A percentile compares a stretch with the other conserved stretches of the same genome.
phyloP scores from a whole-genome alignment of 2,329 filamentous ascomycete genomes.

The Passalora sequoiae region DNA sequence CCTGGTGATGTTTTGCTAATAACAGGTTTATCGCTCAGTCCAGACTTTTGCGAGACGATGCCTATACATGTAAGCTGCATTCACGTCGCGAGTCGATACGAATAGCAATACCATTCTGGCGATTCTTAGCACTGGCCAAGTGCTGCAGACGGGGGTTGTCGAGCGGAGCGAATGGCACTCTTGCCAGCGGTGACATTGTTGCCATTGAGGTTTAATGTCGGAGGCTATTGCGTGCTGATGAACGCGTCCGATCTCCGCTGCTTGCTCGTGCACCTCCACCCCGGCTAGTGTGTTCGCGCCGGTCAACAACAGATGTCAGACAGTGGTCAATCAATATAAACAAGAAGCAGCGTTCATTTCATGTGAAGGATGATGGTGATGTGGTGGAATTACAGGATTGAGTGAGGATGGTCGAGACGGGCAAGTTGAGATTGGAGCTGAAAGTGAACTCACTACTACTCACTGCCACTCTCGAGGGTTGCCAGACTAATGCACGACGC shows the following conservation, averaged over 20 bases:
- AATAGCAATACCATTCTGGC: constrained; percentile 57
- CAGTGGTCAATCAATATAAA: not conserved
- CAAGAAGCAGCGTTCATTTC: not conserved
- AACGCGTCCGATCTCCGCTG: constrained; percentile 4
- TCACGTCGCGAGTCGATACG: not conserved
- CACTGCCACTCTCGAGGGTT: constrained; percentile 3
- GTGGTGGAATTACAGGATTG: not conserved
- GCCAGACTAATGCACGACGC: constrained; percentile 8
- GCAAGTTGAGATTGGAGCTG: constrained; percentile 6
- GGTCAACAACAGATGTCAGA: not conserved
- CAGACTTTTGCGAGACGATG: constrained; percentile 20
- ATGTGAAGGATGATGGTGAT: not conserved
- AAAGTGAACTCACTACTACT: constrained; percentile 9
- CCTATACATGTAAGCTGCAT: constrained; percentile 13
- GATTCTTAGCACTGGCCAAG: constrained; percentile 70
- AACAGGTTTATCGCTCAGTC: constrained; percentile 26
- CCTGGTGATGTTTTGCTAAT: constrained; percentile 17
- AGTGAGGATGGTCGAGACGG: not conserved
- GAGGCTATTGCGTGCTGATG: no score
- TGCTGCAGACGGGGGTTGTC: constrained; percentile 64
- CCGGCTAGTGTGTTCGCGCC: constrained; percentile 7
- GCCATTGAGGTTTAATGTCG: constrained; percentile 26
- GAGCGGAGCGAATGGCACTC: constrained; percentile 72
- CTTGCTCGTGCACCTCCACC: constrained; percentile 1
- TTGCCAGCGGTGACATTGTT: constrained; percentile 35